Evolutionary conservation across 306 rosid genomes (phyloP), one percentile per base, ranked within the genome.

Genomic region (Castanea sativa): DNA sequence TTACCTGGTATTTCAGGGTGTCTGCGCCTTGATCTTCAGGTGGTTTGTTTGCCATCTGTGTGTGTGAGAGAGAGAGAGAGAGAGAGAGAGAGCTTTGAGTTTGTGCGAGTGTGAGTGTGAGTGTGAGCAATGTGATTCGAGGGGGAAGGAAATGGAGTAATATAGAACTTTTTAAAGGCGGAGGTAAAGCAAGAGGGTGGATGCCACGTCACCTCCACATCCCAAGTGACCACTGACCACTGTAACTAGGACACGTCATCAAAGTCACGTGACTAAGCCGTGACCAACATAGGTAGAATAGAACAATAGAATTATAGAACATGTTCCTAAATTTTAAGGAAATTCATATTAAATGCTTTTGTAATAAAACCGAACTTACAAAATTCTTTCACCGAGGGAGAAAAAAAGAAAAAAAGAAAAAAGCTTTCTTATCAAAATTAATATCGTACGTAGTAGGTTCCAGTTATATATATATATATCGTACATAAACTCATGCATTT

Each of bases 1-100:
- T 67, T 27, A 91, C 98, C 94, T 91, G 90, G 81, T 87, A 93
- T 82, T 93, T 89, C 83, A 93, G 83, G 35, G 91, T 61, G 76
- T 84, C 86, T 68, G 80, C 86, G 82, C 83, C 79, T 81, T 41
- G 45, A 41, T 85, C 89, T 83, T 87, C 90, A 65, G 64, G 77
- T 20, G 91, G 89, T 56, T 87, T 89, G 35, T 90, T 63, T 71
- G 91, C 94, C 98, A 93, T 93, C 55, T 65, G 71, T 41, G 29
- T 45, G 77, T 16, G 51, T 23, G 80, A 33, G 51, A 51, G 75
- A 55, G 83, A 68, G 85, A 79, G 87, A 76, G 79, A 64, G 73
- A 69, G 75, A 71, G 75, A 59, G 82, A 69, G 53, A 49, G 63
- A 65, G 71, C 16, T 12, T 73, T 78, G 51, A 29, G 67, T n/a